Base-by-base conservation (phyloP, 1,284 basidiomycete species). In the Sporisorium graminicola region DNA sequence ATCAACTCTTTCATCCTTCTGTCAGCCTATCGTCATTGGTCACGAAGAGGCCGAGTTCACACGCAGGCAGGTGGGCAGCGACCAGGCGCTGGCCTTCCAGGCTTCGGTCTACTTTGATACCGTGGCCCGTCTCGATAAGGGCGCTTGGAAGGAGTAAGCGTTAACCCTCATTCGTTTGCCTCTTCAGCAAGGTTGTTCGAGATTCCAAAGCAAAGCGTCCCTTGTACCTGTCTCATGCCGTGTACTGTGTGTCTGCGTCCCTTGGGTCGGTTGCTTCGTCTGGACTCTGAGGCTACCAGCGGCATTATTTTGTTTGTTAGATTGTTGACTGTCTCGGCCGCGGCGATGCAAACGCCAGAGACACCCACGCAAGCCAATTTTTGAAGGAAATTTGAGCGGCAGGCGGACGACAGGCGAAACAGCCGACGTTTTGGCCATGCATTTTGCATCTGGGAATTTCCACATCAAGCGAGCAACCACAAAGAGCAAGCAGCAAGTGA, bases 41-140 rank as follows among this genome's bases (percentile, higher is more conserved):
- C 71, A 80, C 27, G 68, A 76, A 47, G 82, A 83, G 58, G 82
- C 82, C 35, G 65, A 74, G 40, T 83, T 82, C 68, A 83, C 82
- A 6, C 65, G 73, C 26, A 56, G 67, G 42, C 72, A 74, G 61
- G 72, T 73, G 58, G 82, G 80, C 43, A 68, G 69, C 47, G 77
- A 79, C 46, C 56, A 59, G 40, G 77, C 79, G 1, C 71, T 76
- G n/a, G 76, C 74, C 13, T 80, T 80, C 64, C 74, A 79, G 47
- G 80, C 82, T 24, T 78, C 78, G 35, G 78, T 81, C 49, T 82
- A 81, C 74, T 82, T 80, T 71, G 71, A 80, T 51, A 68, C 67
- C 42, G 65, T 81, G 53, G 76, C 79, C 20, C 64, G 65, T 29
- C 64, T 78, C 37, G 79, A 74, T 68, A 74, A 78, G 58, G 78